Evolutionary conservation across 78 protist species (phyloP), one percentile per base, ranked within the genome.

Genomic region (Creolimax fragrantissima): DNA sequence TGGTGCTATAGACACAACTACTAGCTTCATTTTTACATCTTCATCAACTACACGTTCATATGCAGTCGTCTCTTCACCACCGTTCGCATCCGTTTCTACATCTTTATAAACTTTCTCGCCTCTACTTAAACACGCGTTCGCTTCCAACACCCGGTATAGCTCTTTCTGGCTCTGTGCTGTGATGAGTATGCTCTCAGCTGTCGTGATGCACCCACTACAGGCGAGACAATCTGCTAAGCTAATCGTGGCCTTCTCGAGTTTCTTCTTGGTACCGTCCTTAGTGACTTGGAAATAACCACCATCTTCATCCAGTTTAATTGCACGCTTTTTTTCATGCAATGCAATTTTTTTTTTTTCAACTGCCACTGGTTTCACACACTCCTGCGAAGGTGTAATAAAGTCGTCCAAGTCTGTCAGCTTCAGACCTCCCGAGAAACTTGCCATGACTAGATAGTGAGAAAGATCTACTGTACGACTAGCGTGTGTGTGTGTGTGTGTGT

Each of bases 151-250:
- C 2, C 81, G 35, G 41, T 89, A 17, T 67, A 97, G 84, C 81
- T 97, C 98, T 0, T 84, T 86, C n/a, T 37, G 39, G 74, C 95
- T 93, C 92, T 98, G 99, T 39, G 93, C 95, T 0, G 94, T 6
- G 41, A 98, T 94, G n/a, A 98, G 93, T n/a, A 98, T 95, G 39
- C 97, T 96, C 90, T 98, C 99, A 2, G 99, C 98, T 2, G 98
- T 93, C 3, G 99, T 98, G 85, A 98, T 92, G 94, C 99, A 98
- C 7, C 99, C 99, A 88, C 96, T 92, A 67, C 99, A 98, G 7
- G 99, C 99, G 2, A 98, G 44, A 93, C 99, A 98, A 92, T 98
- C 99, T 84, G 95, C 95, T 44, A 97, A 93, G 5, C 97, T 94
- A 17, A 97, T 93, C 2, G 58, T 84, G 35, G 97, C 98, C 43